Conservation (phyloP, 495 filamentous ascomycete genomes). For the Aspergillus mulundensis region DNA sequence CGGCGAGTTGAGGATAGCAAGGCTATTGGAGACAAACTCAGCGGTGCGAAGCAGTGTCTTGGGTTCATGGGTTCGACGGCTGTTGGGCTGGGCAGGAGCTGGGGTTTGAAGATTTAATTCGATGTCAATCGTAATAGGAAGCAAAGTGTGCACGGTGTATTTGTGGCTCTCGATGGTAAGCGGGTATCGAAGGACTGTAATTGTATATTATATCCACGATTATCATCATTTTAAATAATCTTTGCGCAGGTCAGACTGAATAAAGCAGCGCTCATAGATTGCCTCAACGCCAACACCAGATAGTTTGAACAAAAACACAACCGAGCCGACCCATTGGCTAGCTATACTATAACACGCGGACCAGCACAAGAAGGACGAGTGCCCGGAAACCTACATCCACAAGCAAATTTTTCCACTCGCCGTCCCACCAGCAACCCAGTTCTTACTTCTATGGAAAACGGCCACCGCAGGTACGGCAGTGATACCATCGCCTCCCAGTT, state of each 20-base stretch:
- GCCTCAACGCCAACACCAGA: background rate
- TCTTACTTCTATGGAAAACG: constrained; percentile 77
- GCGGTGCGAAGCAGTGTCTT: constrained; percentile 65
- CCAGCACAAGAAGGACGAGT: background rate
- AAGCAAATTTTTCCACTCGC: constrained; percentile 89
- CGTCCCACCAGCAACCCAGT: constrained; percentile 92
- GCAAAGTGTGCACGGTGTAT: background rate
- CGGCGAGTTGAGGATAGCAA: constrained; percentile 68
- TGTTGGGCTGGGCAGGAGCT: constrained; percentile 41
- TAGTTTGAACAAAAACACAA: background rate
- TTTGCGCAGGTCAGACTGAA: background rate
- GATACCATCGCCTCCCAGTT: constrained; percentile 82
- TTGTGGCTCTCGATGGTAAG: background rate
- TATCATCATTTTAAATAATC: background rate
- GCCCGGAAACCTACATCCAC: constrained; percentile 61
- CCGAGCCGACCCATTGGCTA: background rate
- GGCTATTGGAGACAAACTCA: constrained; percentile 53
- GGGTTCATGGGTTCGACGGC: constrained; percentile 64
- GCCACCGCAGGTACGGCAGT: constrained; percentile 92
- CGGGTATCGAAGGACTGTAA: background rate
- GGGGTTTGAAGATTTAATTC: constrained; percentile 44
- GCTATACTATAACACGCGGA: background rate
- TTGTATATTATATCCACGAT: background rate
- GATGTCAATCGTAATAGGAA: background rate
- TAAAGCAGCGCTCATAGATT: background rate